These are phyloP conservation scores for Penicillium rolfsii DNA, from an alignment of 2,329 filamentous ascomycete genomes.

Conservation along the genomic window DNA sequence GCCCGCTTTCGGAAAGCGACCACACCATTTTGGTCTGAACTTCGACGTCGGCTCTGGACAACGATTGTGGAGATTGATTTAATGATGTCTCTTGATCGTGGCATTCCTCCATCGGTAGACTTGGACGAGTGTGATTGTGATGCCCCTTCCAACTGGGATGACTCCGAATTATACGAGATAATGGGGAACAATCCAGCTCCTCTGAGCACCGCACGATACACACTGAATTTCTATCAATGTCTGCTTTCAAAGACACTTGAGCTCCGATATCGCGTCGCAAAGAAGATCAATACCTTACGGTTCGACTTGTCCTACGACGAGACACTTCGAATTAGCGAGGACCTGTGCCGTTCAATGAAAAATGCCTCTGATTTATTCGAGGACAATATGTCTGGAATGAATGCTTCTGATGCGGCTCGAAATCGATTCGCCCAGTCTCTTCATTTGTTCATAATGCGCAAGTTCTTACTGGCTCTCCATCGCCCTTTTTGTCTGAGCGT, in stretches of 20 bases:
- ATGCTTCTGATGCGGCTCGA: constrained; percentile 14
- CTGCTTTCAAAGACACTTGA: constrained; percentile 35
- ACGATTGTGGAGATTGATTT: constrained; percentile 49
- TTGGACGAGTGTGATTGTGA: constrained; percentile 43
- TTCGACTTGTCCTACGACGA: constrained; percentile 41
- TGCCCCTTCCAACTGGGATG: constrained; percentile 44
- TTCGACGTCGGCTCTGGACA: constrained; percentile 52
- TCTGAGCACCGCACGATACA: constrained; percentile 22
- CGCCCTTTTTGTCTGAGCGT: constrained; percentile 45
- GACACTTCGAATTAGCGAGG: constrained; percentile 36
- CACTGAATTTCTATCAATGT: constrained; percentile 35
- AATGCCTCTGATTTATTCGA: constrained; percentile 31
- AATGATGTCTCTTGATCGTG: constrained; percentile 41
- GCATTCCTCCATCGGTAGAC: constrained; percentile 39
- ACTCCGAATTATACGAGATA: constrained; percentile 36
- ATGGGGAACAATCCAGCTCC: constrained; percentile 32
- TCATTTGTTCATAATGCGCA: constrained; percentile 56
- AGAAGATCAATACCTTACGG: constrained; percentile 35
- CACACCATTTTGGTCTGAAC: constrained; percentile 46
- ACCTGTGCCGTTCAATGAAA: constrained; percentile 31
- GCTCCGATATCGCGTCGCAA: constrained; percentile 36
- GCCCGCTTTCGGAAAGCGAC: constrained; percentile 39
- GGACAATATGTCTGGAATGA: constrained; percentile 16
- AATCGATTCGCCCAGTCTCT: constrained; percentile 42
- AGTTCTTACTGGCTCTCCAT: constrained; percentile 61